phyloP scores from a whole-genome alignment of 1,284 basidiomycete species.

The Tylopilus sp. region DNA sequence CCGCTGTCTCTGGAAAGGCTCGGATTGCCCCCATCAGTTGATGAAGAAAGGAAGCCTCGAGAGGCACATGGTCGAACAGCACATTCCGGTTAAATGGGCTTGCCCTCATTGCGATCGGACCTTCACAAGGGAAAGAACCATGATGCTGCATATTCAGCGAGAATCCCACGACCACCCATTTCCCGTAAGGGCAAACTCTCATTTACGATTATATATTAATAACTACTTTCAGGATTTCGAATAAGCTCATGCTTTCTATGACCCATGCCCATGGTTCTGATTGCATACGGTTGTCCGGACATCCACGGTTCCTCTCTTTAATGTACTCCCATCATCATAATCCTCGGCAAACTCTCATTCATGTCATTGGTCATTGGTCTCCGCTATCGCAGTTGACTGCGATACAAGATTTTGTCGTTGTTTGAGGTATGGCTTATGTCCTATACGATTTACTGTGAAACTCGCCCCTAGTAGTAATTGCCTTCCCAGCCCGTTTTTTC shows the following conservation, averaged over 20 bases:
- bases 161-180: background rate
- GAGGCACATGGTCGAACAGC: constrained; percentile 24
- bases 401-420: background rate
- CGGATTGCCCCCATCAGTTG: background rate
- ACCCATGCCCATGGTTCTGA: background rate
- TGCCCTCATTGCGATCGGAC: constrained; percentile 12
- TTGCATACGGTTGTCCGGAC: background rate
- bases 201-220: background rate
- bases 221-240: constrained; percentile 6
- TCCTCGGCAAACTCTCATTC: background rate
- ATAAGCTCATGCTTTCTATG: background rate
- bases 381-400: too few species aligned
- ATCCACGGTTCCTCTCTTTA: constrained; percentile 7
- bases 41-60: constrained; percentile 22
- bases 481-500: background rate
- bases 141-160: too few species aligned
- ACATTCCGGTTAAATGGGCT: constrained; percentile 18
- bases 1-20: constrained; percentile 22
- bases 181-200: constrained; percentile 10
- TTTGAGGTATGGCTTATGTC: constrained; percentile 22
- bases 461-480: background rate
- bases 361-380: background rate
- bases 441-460: background rate
- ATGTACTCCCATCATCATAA: constrained; percentile 1
- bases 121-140: constrained; percentile 16